These are phyloP conservation scores for Juglanconis oblonga DNA, from an alignment of 2,329 filamentous ascomycete species.

Conservation along the genomic window DNA sequence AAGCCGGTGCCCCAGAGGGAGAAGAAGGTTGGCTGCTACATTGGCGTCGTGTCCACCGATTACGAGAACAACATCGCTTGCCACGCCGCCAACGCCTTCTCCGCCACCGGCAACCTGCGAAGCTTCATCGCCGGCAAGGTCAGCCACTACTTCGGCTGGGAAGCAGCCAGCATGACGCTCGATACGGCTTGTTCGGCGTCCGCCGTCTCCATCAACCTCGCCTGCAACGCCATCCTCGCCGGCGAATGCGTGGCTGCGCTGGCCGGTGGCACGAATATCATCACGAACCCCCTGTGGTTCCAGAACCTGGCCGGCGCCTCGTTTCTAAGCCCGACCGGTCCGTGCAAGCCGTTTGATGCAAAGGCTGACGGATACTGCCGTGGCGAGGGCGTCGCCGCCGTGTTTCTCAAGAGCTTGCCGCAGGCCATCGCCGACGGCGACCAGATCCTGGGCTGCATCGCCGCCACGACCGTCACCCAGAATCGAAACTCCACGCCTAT, in stretches of 20 bases:
- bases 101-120: constrained; percentile 26
- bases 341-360: constrained; percentile 31
- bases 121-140: constrained; percentile 28
- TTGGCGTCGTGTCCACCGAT: constrained; percentile 32
- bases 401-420: constrained; percentile 46
- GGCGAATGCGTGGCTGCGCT: constrained; percentile 31
- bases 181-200: constrained; percentile 38
- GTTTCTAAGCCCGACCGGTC: constrained; percentile 29
- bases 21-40: constrained; percentile 32
- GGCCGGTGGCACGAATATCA: constrained; percentile 28
- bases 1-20: neutral
- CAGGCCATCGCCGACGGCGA: constrained; percentile 46
- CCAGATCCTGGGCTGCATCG: constrained; percentile 38
- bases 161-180: constrained; percentile 28
- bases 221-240: constrained; percentile 25
- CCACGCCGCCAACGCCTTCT: constrained; percentile 34
- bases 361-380: constrained; percentile 47
- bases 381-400: constrained; percentile 42
- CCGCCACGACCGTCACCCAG: constrained; percentile 35
- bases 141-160: constrained; percentile 33
- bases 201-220: constrained; percentile 34
- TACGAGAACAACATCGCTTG: constrained; percentile 39
- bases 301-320: constrained; percentile 27
- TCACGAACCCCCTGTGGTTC: constrained; percentile 25
- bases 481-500: constrained; percentile 35